Base-by-base conservation (phyloP, 1,284 basidiomycete species). In the Trametes polyzona region DNA sequence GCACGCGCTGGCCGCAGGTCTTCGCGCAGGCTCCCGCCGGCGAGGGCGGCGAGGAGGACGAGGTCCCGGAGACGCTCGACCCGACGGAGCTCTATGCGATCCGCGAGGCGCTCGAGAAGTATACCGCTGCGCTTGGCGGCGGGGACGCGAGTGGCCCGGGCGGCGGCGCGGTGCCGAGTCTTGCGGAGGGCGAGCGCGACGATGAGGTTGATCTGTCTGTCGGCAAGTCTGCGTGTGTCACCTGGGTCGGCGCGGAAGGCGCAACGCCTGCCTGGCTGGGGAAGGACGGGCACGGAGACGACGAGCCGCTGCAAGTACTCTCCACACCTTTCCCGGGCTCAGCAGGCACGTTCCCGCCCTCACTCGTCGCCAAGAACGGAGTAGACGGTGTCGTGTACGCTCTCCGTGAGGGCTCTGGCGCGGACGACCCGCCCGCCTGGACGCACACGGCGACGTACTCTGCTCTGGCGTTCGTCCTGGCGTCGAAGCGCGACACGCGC, bases 391-490 rank as follows among this genome's bases (percentile, higher is more conserved):
- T 87, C 0, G 74, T 92, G 32, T 94, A 91, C 71, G 67, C 75
- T 42, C 80, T 88, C 9, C 61, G 68, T 21, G 64, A 69, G 1
- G 64, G 37, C 14, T 36, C 64, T 47, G 58, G 69, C 33, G 47
- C 40, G 33, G 47, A 50, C 7, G 55, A 68, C 46, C 43, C 77
- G 40, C 73, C 74, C 7, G 62, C 55, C 24, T 98, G 96, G 96
- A 75, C 64, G 37, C 96, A 98, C 71, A 72, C 74, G 1, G 80
- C 84, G 10, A 97, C 95, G 0, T 93, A 88, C 70, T 88, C 93
- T 4, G 96, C 95, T 0, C 82, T 99, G 4, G 83, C 93, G 1
- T 99, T 98, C 69, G 96, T 98, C 17, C 80, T 99, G 27, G 94
- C 95, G 1, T 96, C 94, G 4, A 99, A 99, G 72, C 86, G 86